These are phyloP conservation scores for Trichoderma koningiopsis DNA, from an alignment of 2,329 filamentous ascomycete genomes.

Conservation along the genomic window DNA sequence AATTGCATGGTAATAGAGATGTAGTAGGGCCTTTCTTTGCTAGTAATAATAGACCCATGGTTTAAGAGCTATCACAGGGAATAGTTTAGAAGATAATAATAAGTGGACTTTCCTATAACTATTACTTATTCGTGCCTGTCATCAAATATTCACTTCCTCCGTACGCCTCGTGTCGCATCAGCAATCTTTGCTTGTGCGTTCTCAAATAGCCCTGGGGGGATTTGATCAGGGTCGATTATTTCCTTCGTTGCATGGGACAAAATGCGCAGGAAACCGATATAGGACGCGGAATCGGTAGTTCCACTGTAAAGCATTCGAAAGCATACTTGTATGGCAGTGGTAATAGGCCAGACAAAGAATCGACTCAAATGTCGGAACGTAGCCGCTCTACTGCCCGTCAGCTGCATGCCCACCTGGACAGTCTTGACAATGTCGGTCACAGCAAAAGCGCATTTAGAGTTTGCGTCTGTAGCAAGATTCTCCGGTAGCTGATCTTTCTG, in stretches of 20 bases:
- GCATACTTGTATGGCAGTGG: constrained; percentile 19
- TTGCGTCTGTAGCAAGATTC: background rate
- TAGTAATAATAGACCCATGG: background rate
- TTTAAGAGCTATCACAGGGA: background rate
- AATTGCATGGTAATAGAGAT: too few species aligned
- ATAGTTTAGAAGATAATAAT: background rate
- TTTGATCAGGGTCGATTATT: constrained; percentile 1
- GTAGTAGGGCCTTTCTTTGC: background rate
- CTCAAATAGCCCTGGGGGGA: background rate
- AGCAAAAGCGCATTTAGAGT: constrained; percentile 1
- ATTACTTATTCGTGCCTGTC: background rate
- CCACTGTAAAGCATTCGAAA: constrained; percentile 19
- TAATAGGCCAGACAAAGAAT: constrained; percentile 24
- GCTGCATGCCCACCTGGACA: constrained; percentile 3
- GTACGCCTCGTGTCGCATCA: background rate
- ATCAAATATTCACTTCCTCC: background rate
- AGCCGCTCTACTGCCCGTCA: background rate
- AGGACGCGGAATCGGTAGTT: background rate
- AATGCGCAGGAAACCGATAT: constrained; percentile 6
- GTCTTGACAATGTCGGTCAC: constrained; percentile 10
- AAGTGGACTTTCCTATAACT: background rate
- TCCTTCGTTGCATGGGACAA: constrained; percentile 5
- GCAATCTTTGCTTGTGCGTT: background rate
- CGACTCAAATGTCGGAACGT: constrained; percentile 5
- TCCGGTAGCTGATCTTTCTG: constrained; percentile 8